Evolutionary conservation across 495 filamentous ascomycete species (phyloP).

Genomic region (Penicillium pulvis): DNA sequence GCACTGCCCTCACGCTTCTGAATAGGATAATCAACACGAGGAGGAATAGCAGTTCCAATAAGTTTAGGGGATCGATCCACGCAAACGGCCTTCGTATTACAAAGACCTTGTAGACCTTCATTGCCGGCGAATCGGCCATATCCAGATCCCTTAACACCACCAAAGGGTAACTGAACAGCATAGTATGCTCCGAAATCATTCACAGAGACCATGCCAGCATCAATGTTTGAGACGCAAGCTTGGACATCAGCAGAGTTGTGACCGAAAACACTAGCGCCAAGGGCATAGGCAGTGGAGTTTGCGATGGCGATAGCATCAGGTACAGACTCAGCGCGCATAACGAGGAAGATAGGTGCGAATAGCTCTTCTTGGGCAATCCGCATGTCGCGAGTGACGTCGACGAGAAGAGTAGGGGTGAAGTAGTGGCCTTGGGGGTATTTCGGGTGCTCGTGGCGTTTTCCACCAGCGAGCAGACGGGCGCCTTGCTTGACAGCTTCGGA

Average conservation of each 20-base stretch:
- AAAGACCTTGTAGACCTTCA: conserved; percentile 81
- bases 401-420: conserved; percentile 86
- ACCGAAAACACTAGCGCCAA: conserved; percentile 86
- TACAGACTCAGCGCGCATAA: conserved; percentile 70
- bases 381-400: conserved; percentile 78
- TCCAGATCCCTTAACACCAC: conserved; percentile 81
- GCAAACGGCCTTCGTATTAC: conserved; percentile 85
- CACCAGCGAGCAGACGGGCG: conserved; percentile 79
- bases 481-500: conserved; percentile 73
- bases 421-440: conserved; percentile 78
- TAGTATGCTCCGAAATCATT: conserved; percentile 96
- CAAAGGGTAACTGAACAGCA: conserved; percentile 90
- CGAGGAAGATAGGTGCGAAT: conserved; percentile 85
- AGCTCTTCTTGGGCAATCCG: conserved; percentile 87
- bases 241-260: conserved; percentile 47
- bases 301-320: conserved; percentile 67
- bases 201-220: conserved; percentile 86
- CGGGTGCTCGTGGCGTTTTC: conserved; percentile 70
- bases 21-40: conserved; percentile 79
- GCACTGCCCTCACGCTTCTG: conserved; percentile 42
- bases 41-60: conserved; percentile 74
- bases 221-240: conserved; percentile 64
- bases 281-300: conserved; percentile 75
- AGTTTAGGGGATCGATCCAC: conserved; percentile 64
- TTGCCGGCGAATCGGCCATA: conserved; percentile 93